Conservation (phyloP, 2,329 filamentous ascomycete species). For the Davidsoniella australis region DNA sequence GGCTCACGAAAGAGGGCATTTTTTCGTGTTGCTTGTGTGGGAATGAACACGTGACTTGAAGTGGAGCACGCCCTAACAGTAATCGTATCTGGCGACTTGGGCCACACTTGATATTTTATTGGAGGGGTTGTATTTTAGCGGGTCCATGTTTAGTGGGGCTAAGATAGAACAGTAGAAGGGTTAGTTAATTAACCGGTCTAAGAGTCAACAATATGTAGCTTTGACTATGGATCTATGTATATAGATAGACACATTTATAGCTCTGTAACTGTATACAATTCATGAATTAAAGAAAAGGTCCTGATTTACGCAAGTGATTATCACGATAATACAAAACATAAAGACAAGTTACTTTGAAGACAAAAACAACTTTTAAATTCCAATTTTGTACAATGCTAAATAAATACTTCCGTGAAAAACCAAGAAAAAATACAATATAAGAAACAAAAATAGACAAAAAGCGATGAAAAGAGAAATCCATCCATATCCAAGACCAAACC, state of each 20-base stretch:
- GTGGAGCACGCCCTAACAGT: conserved; percentile 12
- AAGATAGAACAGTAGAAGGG: too few relatives aligned
- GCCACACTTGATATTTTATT: not conserved
- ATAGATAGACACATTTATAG: not conserved
- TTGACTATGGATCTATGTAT: not conserved
- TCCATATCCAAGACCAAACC: not conserved
- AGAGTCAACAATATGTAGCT: not conserved
- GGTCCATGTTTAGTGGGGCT: not conserved
- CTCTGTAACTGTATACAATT: not conserved
- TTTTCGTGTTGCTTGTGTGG: conserved; percentile 12
- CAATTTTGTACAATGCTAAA: not conserved
- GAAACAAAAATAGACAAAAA: not conserved
- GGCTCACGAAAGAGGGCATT: conserved; percentile 10
- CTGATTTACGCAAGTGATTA: too few relatives aligned
- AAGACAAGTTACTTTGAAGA: not conserved
- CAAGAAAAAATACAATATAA: not conserved
- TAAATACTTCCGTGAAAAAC: not conserved
- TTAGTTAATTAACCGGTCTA: not conserved
- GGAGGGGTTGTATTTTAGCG: conserved; percentile 2
- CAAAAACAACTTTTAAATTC: not conserved
- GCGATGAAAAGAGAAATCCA: too few relatives aligned
- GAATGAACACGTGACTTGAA: conserved; percentile 10
- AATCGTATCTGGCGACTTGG: not conserved
- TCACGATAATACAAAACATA: too few relatives aligned
- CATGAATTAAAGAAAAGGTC: too few relatives aligned